These are phyloP conservation scores for Cyberlindnera samutprakarnensis DNA, from an alignment of 805 yeast species.

Conservation along the genomic window DNA sequence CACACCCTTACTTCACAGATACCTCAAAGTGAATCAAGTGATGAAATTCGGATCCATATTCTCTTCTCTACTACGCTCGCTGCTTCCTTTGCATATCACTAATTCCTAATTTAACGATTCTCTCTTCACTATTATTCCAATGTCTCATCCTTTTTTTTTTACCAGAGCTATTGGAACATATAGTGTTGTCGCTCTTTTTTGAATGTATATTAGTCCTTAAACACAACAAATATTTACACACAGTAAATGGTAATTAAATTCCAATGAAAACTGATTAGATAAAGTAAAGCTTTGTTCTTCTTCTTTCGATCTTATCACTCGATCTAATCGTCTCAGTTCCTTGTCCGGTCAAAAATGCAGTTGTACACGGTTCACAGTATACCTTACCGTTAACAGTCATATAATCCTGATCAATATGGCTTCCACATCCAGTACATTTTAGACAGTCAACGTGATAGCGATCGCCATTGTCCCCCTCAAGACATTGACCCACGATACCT, in stretches of 20 bases:
- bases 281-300: conserved; percentile 21
- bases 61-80: too few relatives aligned
- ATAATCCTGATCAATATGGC: conserved; percentile 46
- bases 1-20: conserved; percentile 41
- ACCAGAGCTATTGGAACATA: too few relatives aligned
- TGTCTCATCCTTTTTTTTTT: too few relatives aligned
- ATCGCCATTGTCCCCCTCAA: conserved; percentile 64
- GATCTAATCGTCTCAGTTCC: background rate
- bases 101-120: too few relatives aligned
- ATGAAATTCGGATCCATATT: too few relatives aligned
- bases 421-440: conserved; percentile 54
- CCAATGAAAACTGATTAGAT: conserved; percentile 4
- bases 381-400: conserved; percentile 40
- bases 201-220: too few relatives aligned
- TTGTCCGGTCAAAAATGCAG: conserved; percentile 2
- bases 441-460: conserved; percentile 75
- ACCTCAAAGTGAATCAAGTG: too few relatives aligned
- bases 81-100: too few relatives aligned
- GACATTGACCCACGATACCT: conserved; percentile 88
- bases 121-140: too few relatives aligned
- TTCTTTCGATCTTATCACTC: conserved; percentile 16
- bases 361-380: conserved; percentile 39
- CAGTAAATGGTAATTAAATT: background rate
- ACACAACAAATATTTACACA: too few relatives aligned
- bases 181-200: too few relatives aligned